These are phyloP conservation scores for Sphaerulina populicola DNA, from an alignment of 2,329 filamentous ascomycete species.

Conservation along the genomic window DNA sequence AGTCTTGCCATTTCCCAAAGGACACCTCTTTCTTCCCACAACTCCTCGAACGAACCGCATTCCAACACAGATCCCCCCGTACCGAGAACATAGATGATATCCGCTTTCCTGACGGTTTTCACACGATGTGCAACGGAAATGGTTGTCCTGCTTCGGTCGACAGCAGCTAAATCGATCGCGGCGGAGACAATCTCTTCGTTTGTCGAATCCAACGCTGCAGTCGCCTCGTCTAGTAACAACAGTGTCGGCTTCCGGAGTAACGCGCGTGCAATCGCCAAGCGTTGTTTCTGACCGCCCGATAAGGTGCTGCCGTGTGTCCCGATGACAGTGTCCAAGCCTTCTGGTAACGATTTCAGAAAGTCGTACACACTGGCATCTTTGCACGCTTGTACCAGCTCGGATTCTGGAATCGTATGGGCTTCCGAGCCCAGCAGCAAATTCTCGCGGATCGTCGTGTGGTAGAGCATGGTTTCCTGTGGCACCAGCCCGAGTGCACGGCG, in stretches of 20 bases:
- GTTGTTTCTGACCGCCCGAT: slow-evolving; percentile 38
- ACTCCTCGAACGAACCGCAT: too few species aligned
- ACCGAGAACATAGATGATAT: too few species aligned
- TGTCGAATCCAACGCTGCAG: too few species aligned
- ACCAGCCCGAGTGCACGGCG: background rate
- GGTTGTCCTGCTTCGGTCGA: too few species aligned
- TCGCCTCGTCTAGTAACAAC: too few species aligned
- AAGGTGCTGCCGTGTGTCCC: slow-evolving; percentile 32
- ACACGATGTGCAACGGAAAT: too few species aligned
- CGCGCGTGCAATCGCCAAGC: slow-evolving; percentile 38
- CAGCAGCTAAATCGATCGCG: too few species aligned
- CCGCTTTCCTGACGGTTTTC: too few species aligned
- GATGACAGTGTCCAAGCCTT: slow-evolving; percentile 42
- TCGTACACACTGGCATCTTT: slow-evolving; percentile 7
- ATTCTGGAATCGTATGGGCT: background rate
- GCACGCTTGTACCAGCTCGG: background rate
- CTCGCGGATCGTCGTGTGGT: background rate
- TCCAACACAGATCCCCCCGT: too few species aligned
- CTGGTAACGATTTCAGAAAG: slow-evolving; percentile 48
- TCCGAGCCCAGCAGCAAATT: background rate
- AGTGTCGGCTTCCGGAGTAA: background rate
- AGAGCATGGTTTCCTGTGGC: background rate
- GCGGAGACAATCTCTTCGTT: too few species aligned
- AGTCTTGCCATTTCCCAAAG: too few species aligned
- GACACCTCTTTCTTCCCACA: too few species aligned